Percentiles rank a stretch among this genome's conserved stretches.
Evolutionary conservation across 139 green algal genomes (phyloP).

Genomic region (Chlorella sp.): DNA sequence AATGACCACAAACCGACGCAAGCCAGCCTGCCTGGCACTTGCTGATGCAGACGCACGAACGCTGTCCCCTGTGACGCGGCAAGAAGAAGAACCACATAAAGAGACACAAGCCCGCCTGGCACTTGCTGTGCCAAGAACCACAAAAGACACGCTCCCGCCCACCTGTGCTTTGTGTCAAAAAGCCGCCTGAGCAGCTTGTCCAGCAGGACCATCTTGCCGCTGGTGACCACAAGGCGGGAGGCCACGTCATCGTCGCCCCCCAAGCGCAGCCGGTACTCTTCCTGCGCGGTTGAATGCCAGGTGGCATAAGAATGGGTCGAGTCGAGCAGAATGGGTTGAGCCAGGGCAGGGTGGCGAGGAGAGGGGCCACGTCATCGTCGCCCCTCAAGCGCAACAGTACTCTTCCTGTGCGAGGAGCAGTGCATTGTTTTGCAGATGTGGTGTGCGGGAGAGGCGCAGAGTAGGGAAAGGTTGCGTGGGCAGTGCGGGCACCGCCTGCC

Average conservation of each 20-base stretch:
- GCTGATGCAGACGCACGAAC: background rate
- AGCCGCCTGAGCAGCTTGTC: constrained; percentile 93
- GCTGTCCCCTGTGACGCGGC: too few relatives aligned
- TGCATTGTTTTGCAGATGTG: constrained; percentile 72
- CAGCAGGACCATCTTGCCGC: constrained; percentile 92
- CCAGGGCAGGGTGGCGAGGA: too few relatives aligned
- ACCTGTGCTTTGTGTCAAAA: constrained; percentile 82
- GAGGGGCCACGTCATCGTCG: background rate
- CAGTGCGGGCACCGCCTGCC: constrained; percentile 70
- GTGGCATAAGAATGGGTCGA: too few relatives aligned
- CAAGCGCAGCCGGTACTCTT: constrained; percentile 65
- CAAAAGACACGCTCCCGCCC: background rate
- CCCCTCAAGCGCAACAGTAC: background rate
- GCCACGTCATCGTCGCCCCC: constrained; percentile 58
- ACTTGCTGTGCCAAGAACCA: background rate
- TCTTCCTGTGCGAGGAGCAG: background rate
- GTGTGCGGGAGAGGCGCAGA: too few relatives aligned
- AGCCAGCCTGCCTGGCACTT: background rate
- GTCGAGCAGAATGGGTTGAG: too few relatives aligned
- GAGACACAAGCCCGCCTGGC: background rate
- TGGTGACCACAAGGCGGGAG: constrained; percentile 77
- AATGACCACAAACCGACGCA: too few relatives aligned
- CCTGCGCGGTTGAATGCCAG: constrained; percentile 35
- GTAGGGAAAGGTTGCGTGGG: constrained; percentile 89
- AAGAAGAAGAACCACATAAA: too few relatives aligned